phyloP scores from a whole-genome alignment of 2,329 filamentous ascomycete species.

The Apiospora aurea region DNA sequence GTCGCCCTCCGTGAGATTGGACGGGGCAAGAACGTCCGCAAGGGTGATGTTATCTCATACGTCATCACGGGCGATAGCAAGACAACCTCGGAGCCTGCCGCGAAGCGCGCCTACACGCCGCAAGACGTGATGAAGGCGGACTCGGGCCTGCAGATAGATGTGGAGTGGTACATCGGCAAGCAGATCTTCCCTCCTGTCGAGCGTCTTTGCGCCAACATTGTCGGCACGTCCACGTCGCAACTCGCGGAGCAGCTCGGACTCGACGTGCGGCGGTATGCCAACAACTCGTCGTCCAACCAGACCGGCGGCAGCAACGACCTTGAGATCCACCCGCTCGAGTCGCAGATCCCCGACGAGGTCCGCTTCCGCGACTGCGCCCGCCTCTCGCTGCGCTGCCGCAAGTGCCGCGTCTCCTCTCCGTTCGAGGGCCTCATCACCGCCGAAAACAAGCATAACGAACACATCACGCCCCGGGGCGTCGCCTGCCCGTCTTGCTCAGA shows the following conservation, averaged over 20 bases:
- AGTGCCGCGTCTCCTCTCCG: constrained; percentile 73
- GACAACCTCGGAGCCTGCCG: constrained; percentile 69
- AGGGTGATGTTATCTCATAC: constrained; percentile 96
- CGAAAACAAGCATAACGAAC: background rate
- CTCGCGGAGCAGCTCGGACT: constrained; percentile 94
- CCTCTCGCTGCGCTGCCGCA: constrained; percentile 79
- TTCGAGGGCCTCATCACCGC: constrained; percentile 75
- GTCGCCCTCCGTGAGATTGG: constrained; percentile 89
- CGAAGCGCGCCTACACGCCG: constrained; percentile 88
- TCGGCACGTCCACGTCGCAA: constrained; percentile 87
- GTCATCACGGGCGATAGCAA: constrained; percentile 82
- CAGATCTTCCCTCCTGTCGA: constrained; percentile 98
- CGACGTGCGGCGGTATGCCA: constrained; percentile 86
- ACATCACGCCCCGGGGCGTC: constrained; percentile 68
- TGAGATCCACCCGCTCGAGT: constrained; percentile 90
- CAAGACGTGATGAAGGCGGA: constrained; percentile 84
- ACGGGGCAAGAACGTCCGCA: constrained; percentile 85
- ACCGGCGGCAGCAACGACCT: constrained; percentile 60
- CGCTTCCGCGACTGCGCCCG: constrained; percentile 85
- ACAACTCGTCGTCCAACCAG: constrained; percentile 55
- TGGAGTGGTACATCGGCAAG: constrained; percentile 99
- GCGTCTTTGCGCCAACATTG: constrained; percentile 94
- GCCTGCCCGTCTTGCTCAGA: constrained; percentile 74
- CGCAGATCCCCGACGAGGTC: constrained; percentile 89
- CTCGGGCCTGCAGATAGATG: constrained; percentile 79